These are phyloP conservation scores for Orbilia brochopaga DNA, from an alignment of 2,329 filamentous ascomycete species.

Conservation along the genomic window DNA sequence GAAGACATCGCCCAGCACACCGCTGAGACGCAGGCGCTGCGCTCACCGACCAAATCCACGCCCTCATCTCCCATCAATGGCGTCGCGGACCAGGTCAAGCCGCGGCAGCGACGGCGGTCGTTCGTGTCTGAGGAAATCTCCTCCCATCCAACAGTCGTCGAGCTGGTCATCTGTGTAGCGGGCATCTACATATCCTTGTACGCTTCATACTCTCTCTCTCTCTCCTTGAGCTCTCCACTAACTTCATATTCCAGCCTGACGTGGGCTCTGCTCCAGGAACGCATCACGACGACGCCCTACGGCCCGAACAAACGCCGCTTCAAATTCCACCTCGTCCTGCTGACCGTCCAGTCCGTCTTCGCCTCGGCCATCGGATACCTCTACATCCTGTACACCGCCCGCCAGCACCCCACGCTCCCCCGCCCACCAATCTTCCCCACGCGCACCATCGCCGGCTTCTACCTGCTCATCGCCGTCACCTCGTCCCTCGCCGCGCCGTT, in stretches of 20 bases:
- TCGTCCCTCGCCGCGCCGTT: constrained; percentile 72
- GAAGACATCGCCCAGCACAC: constrained; percentile 49
- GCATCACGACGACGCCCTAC: constrained; percentile 91
- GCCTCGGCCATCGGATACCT: constrained; percentile 80
- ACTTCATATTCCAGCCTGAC: constrained; percentile 69
- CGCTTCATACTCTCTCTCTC: constrained; percentile 53
- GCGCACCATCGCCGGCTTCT: constrained; percentile 73
- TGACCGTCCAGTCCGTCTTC: constrained; percentile 91
- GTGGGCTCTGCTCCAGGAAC: constrained; percentile 96
- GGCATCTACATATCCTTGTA: constrained; percentile 98
- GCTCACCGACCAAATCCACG: constrained; percentile 41
- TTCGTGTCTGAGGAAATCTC: constrained; percentile 42
- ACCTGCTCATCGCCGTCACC: constrained; percentile 77
- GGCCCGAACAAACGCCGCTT: constrained; percentile 76
- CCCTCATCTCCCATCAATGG: constrained; percentile 47
- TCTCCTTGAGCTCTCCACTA: constrained; percentile 13
- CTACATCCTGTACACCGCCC: constrained; percentile 75
- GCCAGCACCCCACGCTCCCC: constrained; percentile 55
- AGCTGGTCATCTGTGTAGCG: constrained; percentile 83
- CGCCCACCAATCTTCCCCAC: constrained; percentile 75
- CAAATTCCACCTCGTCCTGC: constrained; percentile 91
- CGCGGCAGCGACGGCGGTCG: constrained; percentile 35
- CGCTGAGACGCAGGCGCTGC: constrained; percentile 44
- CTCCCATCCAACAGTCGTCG: constrained; percentile 61
- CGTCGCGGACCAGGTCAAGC: constrained; percentile 24